Base-by-base conservation (phyloP, 768 basidiomycete genomes). In the Lentinula boryana region DNA sequence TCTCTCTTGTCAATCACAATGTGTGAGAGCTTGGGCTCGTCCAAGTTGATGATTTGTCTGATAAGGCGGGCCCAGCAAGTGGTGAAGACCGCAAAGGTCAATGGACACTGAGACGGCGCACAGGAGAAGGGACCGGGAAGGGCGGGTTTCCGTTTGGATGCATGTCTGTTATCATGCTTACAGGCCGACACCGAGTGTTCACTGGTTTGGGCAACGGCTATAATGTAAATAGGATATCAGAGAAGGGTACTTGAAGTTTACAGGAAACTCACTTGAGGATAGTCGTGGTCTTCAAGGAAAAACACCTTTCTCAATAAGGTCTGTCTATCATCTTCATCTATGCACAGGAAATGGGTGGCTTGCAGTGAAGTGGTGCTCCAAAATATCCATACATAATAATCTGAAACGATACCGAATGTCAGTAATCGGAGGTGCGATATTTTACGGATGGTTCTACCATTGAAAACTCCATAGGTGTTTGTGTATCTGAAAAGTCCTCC, bases 1-100 rank as follows among this genome's bases (percentile, higher is more conserved):
- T 95, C 93, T 8, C 88, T 85, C 72, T 90, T 90, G 74, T 95
- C 90, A 56, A 95, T 69, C 44, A 97, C 76, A 49, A 96, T 74
- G 70, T 98, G 95, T 0, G 95, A 96, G 43, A 98, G 76, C 68
- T 88, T 91, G 23, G 87, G 80, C 56, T 97, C 86, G 58, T 82
- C 74, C 3, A 97, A 76, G 58, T 81, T 82, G 10, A 80, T 86
- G 7, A 95, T 67, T 53, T 74, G 80, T 1, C 95, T n/a, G 56
- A 58, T 3, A 58, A 32, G 5, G 56, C 56, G n/a, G 56, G 56
- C 8, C 56, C 56, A 3, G 56, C 41, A 31, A 58, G 48, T 8
- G 56, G 56, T 33, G 56, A 58, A 21, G 56, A 58, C 8, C 56
- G 56, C 44, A 58, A 48, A n/a, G 56, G 56, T 23, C 56, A 44